Percentiles rank a stretch among this genome's conserved stretches.
These are phyloP conservation scores for Chenopodium formosanum DNA, from an alignment of 148 eudicot species.

Conservation along the genomic window DNA sequence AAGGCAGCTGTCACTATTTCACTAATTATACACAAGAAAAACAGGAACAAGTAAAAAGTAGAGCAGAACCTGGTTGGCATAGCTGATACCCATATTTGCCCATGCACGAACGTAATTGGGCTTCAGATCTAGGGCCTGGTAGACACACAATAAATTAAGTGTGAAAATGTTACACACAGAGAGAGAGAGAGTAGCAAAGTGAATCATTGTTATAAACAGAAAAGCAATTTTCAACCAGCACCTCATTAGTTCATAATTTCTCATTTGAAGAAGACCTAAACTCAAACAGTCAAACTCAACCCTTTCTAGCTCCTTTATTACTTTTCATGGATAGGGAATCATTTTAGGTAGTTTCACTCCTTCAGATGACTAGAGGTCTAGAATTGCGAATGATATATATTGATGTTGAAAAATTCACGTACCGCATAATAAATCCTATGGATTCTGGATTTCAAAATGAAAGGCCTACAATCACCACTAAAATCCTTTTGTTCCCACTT, in stretches of 20 bases:
- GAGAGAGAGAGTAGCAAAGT: background rate
- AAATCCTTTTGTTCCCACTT: background rate
- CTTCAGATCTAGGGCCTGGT: constrained; percentile 91
- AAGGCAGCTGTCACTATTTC: background rate
- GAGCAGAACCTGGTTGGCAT: constrained; percentile 80
- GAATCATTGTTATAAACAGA: background rate
- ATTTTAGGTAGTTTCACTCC: background rate
- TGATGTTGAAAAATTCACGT: background rate
- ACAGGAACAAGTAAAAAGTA: constrained; percentile 1
- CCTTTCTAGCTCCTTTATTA: background rate
- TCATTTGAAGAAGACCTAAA: background rate
- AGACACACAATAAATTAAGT: constrained; percentile 19
- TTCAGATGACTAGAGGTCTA: background rate
- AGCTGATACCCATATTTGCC: constrained; percentile 99
- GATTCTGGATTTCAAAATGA: background rate
- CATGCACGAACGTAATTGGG: constrained; percentile 99
- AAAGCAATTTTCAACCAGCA: background rate
- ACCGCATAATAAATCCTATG: background rate
- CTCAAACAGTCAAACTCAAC: background rate
- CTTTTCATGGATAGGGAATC: background rate
- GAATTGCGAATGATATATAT: background rate
- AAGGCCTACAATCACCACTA: background rate
- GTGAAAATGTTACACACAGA: background rate
- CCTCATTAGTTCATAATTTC: no score
- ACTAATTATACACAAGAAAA: background rate